Percentiles rank a stretch among this genome's conserved stretches.
Conservation (phyloP, 106 monocot genomes). For the Acanthochlamys bracteata region DNA sequence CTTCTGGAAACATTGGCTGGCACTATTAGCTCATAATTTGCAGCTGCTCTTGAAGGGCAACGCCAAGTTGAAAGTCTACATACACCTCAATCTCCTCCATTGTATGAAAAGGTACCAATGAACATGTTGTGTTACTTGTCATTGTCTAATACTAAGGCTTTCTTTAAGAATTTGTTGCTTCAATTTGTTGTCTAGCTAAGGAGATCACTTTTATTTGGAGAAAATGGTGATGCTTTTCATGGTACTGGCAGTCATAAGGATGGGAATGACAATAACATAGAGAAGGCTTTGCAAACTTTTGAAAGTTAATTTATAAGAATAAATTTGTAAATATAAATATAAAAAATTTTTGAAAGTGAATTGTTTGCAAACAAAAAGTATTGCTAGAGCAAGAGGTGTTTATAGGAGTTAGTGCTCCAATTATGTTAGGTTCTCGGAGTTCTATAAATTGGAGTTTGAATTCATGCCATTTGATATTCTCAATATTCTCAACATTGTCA, state of each 20-base stretch:
- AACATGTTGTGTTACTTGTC: neutral
- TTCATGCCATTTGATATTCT: too few species aligned
- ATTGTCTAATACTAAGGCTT: neutral
- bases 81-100: conserved; percentile 36
- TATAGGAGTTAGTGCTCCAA: too few species aligned
- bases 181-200: conserved; percentile 40
- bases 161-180: conserved; percentile 3
- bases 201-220: conserved; percentile 55
- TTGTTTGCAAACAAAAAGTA: too few species aligned
- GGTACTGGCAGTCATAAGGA: conserved; percentile 23
- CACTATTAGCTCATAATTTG: conserved; percentile 31
- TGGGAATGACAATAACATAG: conserved; percentile 34
- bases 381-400: too few species aligned
- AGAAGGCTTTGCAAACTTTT: conserved; percentile 29
- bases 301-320: too few species aligned
- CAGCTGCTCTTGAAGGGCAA: conserved; percentile 25
- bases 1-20: conserved; percentile 67
- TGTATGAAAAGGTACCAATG: conserved; percentile 59
- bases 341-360: too few species aligned
- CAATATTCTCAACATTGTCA: too few species aligned
- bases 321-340: too few species aligned
- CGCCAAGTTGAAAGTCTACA: conserved; percentile 12
- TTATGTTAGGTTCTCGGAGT: too few species aligned
- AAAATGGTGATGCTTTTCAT: conserved; percentile 23
- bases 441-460: too few species aligned